Percentiles rank a stretch among this genome's conserved stretches.
Conservation (phyloP, 148 eudicot species). For the Diospyros lotus region DNA sequence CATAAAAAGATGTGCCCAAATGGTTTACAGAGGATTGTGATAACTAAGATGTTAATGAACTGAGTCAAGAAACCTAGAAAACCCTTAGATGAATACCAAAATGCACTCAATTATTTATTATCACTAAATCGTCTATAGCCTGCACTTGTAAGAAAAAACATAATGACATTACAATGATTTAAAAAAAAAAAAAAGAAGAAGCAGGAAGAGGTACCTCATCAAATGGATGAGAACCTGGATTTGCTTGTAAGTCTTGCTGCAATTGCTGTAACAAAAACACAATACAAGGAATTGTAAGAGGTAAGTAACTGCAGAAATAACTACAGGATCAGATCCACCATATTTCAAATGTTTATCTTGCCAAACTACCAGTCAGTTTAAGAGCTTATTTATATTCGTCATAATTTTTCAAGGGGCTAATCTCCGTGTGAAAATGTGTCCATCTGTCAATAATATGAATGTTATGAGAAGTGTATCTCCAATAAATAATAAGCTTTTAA, state of each 20-base stretch:
- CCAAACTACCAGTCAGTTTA: background rate
- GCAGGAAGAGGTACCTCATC: slow-evolving; percentile 57
- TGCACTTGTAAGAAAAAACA: background rate
- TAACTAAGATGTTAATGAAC: background rate
- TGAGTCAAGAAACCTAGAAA: background rate
- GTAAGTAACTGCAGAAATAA: background rate
- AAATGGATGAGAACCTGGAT: slow-evolving; percentile 81
- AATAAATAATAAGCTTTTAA: background rate
- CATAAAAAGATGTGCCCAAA: background rate
- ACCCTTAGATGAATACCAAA: background rate
- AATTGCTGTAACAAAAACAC: slow-evolving; percentile 50
- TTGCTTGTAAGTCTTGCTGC: slow-evolving; percentile 63
- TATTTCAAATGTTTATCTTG: background rate
- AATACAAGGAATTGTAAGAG: background rate
- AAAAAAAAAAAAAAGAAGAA: background rate
- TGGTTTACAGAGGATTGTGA: background rate
- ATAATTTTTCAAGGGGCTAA: background rate
- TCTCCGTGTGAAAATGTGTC: background rate
- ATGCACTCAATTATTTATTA: background rate
- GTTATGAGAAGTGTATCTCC: background rate
- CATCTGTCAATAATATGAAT: background rate
- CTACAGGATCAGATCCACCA: background rate
- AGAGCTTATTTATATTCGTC: background rate
- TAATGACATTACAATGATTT: background rate
- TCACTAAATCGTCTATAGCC: background rate